Percentiles rank a stretch among this genome's conserved stretches.
phyloP scores from a whole-genome alignment of 2,329 filamentous ascomycete species.

The Phaeosphaeriaceae sp. region DNA sequence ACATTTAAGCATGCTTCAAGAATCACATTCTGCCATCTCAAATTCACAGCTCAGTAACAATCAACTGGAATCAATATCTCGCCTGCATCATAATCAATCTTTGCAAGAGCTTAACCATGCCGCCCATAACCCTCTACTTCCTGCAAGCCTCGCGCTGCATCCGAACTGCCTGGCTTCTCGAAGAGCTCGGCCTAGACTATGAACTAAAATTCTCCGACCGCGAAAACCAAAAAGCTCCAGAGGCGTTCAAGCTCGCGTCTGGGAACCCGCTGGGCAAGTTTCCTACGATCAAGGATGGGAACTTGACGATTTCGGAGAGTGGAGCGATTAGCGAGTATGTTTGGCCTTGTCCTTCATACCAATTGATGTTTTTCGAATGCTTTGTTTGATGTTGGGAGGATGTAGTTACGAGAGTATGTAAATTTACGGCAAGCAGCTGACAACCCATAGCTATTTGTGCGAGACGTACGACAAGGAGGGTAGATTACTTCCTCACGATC shows the following conservation, averaged over 20 bases:
- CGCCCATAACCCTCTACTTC: constrained; percentile 55
- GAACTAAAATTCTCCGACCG: constrained; percentile 50
- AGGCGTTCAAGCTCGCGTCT: constrained; percentile 51
- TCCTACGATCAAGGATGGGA: constrained; percentile 53
- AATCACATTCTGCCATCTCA: not conserved
- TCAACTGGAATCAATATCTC: too few species aligned
- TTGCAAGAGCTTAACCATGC: too few species aligned
- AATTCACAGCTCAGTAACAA: too few species aligned
- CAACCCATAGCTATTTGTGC: constrained; percentile 52
- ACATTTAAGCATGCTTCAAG: not conserved
- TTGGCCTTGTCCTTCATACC: not conserved
- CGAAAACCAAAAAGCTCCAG: constrained; percentile 49
- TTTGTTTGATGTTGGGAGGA: not conserved
- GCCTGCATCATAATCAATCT: too few species aligned
- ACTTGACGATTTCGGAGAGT: constrained; percentile 52
- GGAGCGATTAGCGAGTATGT: constrained; percentile 56
- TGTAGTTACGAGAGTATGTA: too few species aligned
- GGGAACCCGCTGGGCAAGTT: constrained; percentile 55
- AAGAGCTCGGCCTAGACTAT: constrained; percentile 54
- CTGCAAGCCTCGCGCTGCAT: constrained; percentile 56
- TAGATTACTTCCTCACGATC: constrained; percentile 47
- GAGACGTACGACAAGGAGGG: constrained; percentile 53
- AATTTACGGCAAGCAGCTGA: not conserved
- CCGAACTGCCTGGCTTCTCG: constrained; percentile 56
- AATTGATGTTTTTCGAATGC: not conserved